A percentile compares a stretch with the other conserved stretches of the same genome.
These are phyloP conservation scores for Alternaria novae-zelandiae DNA, from an alignment of 2,329 filamentous ascomycete genomes.

Conservation along the genomic window DNA sequence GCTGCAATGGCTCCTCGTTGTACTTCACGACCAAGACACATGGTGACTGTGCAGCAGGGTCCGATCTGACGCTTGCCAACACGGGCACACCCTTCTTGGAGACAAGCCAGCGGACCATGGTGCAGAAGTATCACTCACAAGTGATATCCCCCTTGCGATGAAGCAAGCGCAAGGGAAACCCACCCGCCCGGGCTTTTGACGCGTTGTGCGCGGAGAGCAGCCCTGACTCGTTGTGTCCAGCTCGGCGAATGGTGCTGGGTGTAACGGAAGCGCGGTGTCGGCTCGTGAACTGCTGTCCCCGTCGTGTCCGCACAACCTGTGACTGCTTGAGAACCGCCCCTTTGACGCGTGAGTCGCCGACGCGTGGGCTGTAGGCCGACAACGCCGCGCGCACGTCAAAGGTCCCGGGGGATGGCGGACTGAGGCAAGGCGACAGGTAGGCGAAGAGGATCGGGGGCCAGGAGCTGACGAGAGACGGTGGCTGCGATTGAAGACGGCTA, in stretches of 20 bases:
- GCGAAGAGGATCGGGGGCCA: conserved; percentile 4
- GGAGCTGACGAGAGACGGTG: neutral
- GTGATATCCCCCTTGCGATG: conserved; percentile 7
- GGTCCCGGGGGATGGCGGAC: conserved; percentile 24
- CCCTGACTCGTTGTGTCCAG: conserved; percentile 13
- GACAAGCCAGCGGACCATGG: conserved; percentile 7
- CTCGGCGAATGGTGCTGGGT: neutral
- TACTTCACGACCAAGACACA: conserved; percentile 17
- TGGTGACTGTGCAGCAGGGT: conserved; percentile 11
- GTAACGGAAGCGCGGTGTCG: neutral
- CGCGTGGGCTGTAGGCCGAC: conserved; percentile 13
- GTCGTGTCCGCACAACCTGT: conserved; percentile 10
- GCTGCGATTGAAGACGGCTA: neutral
- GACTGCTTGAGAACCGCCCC: conserved; percentile 21
- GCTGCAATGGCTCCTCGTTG: conserved; percentile 12
- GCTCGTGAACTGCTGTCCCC: conserved; percentile 9
- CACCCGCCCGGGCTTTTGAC: conserved; percentile 23
- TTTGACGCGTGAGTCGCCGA: conserved; percentile 8
- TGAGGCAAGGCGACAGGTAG: conserved; percentile 6
- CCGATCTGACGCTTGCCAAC: conserved; percentile 9
- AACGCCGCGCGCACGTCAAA: conserved; percentile 8
- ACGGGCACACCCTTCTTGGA: conserved; percentile 17
- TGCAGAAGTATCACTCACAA: conserved; percentile 12
- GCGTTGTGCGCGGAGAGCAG: conserved; percentile 15
- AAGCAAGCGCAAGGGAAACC: conserved; percentile 10